Percentiles rank a stretch among this genome's conserved stretches.
Evolutionary conservation across 2,329 filamentous ascomycete genomes (phyloP).

Genomic region (Tolypocladium endophyticum): DNA sequence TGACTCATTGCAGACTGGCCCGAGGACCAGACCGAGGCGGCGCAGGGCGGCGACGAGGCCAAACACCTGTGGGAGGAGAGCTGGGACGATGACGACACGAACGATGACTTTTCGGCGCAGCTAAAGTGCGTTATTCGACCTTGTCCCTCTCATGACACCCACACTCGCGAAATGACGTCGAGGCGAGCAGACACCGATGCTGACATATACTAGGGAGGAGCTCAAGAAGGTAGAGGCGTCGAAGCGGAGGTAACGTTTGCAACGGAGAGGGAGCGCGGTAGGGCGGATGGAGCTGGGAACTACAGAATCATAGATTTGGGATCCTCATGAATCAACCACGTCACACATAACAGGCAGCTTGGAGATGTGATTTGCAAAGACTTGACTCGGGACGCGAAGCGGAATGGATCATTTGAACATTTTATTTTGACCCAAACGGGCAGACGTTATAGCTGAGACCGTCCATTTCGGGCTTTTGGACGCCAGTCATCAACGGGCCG

Average conservation of each 20-base stretch:
- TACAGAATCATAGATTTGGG: not conserved
- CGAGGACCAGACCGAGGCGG: constrained; percentile 80
- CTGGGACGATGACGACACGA: constrained; percentile 98
- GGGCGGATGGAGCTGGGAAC: constrained; percentile 9
- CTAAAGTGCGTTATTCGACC: constrained; percentile 57
- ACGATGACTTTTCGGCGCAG: constrained; percentile 91
- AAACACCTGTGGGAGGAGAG: constrained; percentile 96
- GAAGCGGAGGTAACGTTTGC: constrained; percentile 44
- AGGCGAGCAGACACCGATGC: not conserved
- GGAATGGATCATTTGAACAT: not conserved
- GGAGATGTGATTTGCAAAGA: not conserved
- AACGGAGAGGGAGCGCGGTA: constrained; percentile 7
- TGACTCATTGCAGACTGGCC: constrained; percentile 61
- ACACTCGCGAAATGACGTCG: not conserved
- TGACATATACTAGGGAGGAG: constrained; percentile 57
- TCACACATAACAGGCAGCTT: not conserved
- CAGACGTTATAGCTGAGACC: not conserved
- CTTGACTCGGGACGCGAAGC: not conserved
- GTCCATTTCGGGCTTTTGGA: not conserved
- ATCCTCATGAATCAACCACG: not conserved
- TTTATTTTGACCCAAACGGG: not conserved
- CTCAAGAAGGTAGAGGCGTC: constrained; percentile 83
- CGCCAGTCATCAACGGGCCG: not conserved
- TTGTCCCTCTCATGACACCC: not conserved
- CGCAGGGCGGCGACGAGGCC: constrained; percentile 54